These are phyloP conservation scores for Verbena officinalis DNA, from an alignment of 257 asterid genomes.

Conservation along the genomic window DNA sequence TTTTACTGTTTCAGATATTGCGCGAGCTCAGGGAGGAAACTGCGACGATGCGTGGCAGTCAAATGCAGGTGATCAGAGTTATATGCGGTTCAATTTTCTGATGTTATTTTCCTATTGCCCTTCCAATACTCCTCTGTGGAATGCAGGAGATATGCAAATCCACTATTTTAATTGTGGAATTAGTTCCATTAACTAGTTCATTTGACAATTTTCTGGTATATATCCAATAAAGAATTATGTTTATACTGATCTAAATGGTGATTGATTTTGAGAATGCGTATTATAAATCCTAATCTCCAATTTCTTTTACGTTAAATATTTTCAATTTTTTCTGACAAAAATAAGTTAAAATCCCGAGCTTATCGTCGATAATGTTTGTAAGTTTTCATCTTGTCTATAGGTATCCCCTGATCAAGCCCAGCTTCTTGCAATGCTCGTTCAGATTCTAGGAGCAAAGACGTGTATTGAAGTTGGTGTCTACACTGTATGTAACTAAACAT, in stretches of 20 bases:
- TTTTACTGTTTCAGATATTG: conserved; percentile 54
- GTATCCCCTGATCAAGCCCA: conserved; percentile 98
- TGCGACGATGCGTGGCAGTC: conserved; percentile 79
- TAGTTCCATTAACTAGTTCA: conserved; percentile 7
- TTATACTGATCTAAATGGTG: background rate
- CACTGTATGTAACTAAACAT: conserved; percentile 56
- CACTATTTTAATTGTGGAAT: conserved; percentile 8
- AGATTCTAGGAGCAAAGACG: conserved; percentile 80
- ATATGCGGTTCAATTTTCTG: background rate
- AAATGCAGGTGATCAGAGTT: conserved; percentile 68
- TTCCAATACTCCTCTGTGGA: background rate
- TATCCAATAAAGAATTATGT: background rate
- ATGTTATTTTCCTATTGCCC: conserved; percentile 1
- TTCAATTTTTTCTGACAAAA: too few relatives aligned
- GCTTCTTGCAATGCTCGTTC: conserved; percentile 88
- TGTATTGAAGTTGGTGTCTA: conserved; percentile 95
- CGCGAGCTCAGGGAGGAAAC: conserved; percentile 96
- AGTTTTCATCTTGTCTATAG: conserved; percentile 36
- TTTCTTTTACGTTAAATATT: too few relatives aligned
- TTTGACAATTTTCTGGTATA: background rate
- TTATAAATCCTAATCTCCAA: too few relatives aligned
- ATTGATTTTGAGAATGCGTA: too few relatives aligned
- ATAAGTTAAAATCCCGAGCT: too few relatives aligned
- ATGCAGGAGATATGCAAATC: background rate
- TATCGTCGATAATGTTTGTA: background rate